Percentiles rank a stretch among this genome's conserved stretches.
Evolutionary conservation across 495 filamentous ascomycete species (phyloP).

Genomic region (Letharia lupina): DNA sequence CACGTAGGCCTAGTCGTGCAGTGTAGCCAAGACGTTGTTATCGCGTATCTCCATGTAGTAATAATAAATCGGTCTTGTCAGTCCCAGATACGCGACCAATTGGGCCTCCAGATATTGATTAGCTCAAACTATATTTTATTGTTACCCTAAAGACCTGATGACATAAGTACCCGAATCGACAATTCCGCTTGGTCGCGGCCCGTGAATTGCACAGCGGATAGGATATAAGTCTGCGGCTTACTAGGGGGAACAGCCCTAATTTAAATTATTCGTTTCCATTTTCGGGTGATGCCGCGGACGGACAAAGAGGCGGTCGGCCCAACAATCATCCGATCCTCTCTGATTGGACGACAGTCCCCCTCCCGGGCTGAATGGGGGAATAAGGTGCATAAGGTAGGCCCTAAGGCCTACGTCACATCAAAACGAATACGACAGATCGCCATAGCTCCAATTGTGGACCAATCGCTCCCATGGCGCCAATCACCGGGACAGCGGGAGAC

Average conservation of each 20-base stretch:
- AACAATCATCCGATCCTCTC: conserved; percentile 11
- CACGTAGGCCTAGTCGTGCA: conserved; percentile 9
- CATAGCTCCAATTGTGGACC: conserved; percentile 5
- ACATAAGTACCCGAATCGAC: neutral
- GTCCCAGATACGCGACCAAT: neutral
- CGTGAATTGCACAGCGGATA: too few relatives aligned
- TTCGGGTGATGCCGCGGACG: neutral
- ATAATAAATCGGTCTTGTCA: neutral
- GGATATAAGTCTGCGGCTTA: neutral
- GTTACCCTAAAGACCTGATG: neutral
- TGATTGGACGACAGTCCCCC: conserved; percentile 12
- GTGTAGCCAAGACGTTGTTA: conserved; percentile 13
- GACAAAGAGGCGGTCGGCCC: conserved; percentile 10
- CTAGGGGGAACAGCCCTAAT: conserved; percentile 7
- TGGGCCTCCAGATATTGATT: neutral
- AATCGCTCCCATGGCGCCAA: conserved; percentile 8
- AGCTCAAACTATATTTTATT: neutral
- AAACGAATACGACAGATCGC: conserved; percentile 16
- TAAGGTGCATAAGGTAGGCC: neutral
- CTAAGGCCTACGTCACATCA: neutral
- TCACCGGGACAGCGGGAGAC: neutral
- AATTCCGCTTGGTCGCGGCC: neutral
- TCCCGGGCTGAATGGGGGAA: neutral
- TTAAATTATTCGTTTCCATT: neutral
- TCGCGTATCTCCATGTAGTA: conserved; percentile 12